phyloP scores from a whole-genome alignment of 192 early-diverging fungal species.

The Linnemannia zychae region DNA sequence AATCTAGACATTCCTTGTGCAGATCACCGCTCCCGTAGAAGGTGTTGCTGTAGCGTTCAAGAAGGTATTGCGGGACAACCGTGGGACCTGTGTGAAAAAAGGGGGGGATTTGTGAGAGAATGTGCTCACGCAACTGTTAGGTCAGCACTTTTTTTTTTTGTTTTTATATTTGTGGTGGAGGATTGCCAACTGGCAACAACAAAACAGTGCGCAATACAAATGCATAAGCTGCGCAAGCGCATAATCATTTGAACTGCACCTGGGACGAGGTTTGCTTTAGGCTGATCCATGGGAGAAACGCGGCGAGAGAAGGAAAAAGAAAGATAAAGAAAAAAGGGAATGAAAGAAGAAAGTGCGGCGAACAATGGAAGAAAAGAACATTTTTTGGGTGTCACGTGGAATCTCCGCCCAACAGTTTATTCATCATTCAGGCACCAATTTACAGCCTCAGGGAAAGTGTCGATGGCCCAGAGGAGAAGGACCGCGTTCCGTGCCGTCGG shows the following conservation, averaged over 20 bases:
- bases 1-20: conserved; percentile 15
- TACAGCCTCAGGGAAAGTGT: neutral
- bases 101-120: too few species aligned
- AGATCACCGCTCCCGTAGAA: conserved; percentile 53
- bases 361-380: neutral
- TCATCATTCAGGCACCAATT: neutral
- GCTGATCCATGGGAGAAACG: conserved; percentile 14
- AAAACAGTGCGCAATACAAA: neutral
- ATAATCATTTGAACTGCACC: conserved; percentile 9
- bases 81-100: conserved; percentile 46
- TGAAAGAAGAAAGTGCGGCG: neutral
- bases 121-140: too few species aligned
- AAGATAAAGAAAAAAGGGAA: neutral
- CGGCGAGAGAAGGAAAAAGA: neutral
- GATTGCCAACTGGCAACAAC: neutral
- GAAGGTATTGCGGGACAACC: conserved; percentile 28
- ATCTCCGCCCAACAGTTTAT: neutral
- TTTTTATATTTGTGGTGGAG: neutral
- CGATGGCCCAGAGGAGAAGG: neutral
- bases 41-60: conserved; percentile 20
- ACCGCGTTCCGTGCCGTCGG: neutral
- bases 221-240: neutral
- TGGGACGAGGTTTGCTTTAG: conserved; percentile 39
- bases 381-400: neutral
- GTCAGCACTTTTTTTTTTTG: too few species aligned